Percentiles rank a stretch among this genome's conserved stretches.
Evolutionary conservation across 257 asterid species (phyloP).

Genomic region (Haberlea rhodopensis): DNA sequence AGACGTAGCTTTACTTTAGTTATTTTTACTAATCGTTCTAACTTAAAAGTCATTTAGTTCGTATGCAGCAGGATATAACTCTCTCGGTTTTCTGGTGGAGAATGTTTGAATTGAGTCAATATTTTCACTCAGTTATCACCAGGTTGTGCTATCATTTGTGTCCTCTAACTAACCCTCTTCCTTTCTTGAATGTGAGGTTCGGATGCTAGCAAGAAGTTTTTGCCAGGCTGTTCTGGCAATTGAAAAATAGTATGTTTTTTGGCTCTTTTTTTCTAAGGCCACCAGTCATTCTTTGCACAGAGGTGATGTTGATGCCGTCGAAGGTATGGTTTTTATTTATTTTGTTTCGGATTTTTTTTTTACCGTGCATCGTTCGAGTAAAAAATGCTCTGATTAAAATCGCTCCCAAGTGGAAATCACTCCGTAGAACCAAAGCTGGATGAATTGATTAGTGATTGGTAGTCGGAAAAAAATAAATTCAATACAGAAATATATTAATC

Average conservation of each 20-base stretch:
- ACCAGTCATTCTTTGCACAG: conserved; percentile 36
- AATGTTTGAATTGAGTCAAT: conserved; percentile 27
- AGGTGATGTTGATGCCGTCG: conserved; percentile 45
- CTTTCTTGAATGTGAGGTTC: conserved; percentile 55
- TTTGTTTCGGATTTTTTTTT: no score
- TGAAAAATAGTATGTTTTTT: conserved; percentile 38
- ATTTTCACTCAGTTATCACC: conserved; percentile 10
- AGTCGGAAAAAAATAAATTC: no score
- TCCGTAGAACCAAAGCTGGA: not conserved
- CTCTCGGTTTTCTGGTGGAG: conserved; percentile 29
- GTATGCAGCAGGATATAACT: conserved; percentile 35
- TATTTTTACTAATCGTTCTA: conserved; percentile 31
- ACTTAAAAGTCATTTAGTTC: conserved; percentile 36
- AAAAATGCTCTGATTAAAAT: not conserved
- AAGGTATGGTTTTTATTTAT: conserved; percentile 47
- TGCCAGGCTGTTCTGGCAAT: conserved; percentile 54
- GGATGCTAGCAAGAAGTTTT: conserved; percentile 61
- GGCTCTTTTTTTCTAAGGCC: conserved; percentile 40
- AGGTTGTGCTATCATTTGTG: conserved; percentile 37
- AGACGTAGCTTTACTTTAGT: conserved; percentile 34
- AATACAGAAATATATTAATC: no score
- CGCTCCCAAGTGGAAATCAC: not conserved
- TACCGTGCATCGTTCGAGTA: no score
- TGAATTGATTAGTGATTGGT: not conserved
- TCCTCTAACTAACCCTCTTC: conserved; percentile 49